phyloP scores from a whole-genome alignment of 2,329 filamentous ascomycete genomes.

The Clarireedia homoeocarpa region DNA sequence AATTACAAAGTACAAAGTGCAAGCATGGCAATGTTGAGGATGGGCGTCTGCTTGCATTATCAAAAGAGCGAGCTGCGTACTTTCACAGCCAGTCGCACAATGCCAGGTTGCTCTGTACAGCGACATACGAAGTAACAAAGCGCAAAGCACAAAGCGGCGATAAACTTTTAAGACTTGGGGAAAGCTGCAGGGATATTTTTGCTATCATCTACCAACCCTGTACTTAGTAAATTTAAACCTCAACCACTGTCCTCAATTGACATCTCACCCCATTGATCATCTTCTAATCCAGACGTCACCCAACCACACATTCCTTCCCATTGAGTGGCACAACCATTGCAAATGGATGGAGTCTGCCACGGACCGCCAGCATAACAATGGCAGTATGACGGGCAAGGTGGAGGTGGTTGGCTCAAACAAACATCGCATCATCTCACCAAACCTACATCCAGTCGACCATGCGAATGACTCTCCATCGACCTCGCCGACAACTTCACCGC shows the following conservation, averaged over 20 bases:
- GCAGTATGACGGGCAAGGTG: constrained; percentile 6
- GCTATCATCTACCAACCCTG: background rate
- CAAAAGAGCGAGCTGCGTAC: no score
- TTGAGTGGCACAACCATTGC: constrained; percentile 9
- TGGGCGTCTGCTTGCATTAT: no score
- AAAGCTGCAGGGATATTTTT: background rate
- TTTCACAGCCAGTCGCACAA: background rate
- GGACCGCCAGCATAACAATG: constrained; percentile 13
- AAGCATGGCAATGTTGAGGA: no score
- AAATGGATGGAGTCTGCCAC: constrained; percentile 24
- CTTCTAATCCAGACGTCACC: background rate
- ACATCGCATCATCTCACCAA: background rate
- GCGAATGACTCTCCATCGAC: constrained; percentile 5
- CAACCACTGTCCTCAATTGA: background rate
- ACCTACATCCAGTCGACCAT: background rate
- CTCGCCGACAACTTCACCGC: constrained; percentile 31
- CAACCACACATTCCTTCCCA: background rate
- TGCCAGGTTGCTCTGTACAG: background rate
- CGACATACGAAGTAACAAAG: background rate
- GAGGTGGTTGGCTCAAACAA: constrained; percentile 4
- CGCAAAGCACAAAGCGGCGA: background rate
- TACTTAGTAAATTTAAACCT: background rate
- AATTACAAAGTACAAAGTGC: no score
- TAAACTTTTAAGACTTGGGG: background rate
- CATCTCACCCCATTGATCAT: no score